phyloP scores from a whole-genome alignment of 176 grass and related monocot genomes.

The Pharus latifolius region DNA sequence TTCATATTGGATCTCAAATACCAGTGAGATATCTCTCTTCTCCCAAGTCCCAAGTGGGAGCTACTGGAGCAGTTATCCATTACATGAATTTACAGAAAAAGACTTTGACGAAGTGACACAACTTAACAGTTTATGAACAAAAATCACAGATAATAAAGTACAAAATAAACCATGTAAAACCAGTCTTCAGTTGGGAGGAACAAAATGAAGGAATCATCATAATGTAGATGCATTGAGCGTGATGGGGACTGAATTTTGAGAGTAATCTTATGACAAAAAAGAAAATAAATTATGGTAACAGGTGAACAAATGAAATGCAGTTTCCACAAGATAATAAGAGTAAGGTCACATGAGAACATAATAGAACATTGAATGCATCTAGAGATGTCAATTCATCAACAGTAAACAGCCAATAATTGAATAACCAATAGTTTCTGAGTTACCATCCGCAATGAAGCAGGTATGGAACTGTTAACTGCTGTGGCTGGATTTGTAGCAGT shows the following conservation, averaged over 20 bases:
- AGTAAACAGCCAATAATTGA: neutral
- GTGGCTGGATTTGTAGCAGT: slow-evolving; percentile 41
- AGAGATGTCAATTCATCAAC: slow-evolving; percentile 2
- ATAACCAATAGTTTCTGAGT: slow-evolving; percentile 11
- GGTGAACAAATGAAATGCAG: neutral
- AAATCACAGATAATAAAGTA: neutral
- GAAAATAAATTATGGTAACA: neutral
- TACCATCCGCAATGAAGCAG: slow-evolving; percentile 83
- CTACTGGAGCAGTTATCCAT: no score
- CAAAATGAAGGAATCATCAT: neutral
- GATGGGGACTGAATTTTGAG: neutral
- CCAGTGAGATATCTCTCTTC: neutral
- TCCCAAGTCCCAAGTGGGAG: no score
- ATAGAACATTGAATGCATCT: neutral
- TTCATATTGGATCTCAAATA: neutral
- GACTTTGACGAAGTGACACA: no score
- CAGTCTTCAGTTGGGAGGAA: neutral
- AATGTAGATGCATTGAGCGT: neutral
- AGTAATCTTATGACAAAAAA: neutral
- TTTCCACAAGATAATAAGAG: neutral
- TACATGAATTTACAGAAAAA: no score
- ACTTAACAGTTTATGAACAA: neutral
- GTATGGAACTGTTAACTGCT: slow-evolving; percentile 49
- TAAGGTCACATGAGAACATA: neutral
- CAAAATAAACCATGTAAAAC: neutral